phyloP scores from a whole-genome alignment of 768 basidiomycete genomes.

The Panaeolus cyanescens region DNA sequence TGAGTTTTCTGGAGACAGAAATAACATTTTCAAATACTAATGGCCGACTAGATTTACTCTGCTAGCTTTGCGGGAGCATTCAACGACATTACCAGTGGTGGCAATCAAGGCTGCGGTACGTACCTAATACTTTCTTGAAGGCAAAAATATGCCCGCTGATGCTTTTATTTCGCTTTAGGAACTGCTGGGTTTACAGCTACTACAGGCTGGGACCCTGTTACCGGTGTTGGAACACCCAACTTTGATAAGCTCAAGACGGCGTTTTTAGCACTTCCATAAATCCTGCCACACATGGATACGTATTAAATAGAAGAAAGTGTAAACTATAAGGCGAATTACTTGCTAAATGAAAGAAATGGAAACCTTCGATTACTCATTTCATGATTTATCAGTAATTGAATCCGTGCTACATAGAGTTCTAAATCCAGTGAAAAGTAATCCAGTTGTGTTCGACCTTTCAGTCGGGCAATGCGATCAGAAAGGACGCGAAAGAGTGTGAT shows the following conservation, averaged over 20 bases:
- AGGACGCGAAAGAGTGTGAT: too few species aligned
- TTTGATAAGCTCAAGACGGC: slow-evolving; percentile 29
- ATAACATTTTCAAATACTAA: neutral
- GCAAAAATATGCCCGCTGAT: neutral
- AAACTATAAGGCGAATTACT: neutral
- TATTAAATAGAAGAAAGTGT: neutral
- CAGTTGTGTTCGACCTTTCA: too few species aligned
- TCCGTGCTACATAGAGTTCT: too few species aligned
- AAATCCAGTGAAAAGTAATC: too few species aligned
- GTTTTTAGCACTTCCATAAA: neutral
- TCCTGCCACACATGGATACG: neutral
- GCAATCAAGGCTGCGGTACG: slow-evolving; percentile 47
- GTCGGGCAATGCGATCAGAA: too few species aligned
- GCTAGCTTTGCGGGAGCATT: slow-evolving; percentile 39
- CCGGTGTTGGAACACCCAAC: slow-evolving; percentile 52
- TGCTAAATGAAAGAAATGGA: neutral
- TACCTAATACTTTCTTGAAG: neutral
- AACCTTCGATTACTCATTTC: neutral
- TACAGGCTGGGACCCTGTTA: slow-evolving; percentile 44
- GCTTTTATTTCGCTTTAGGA: neutral
- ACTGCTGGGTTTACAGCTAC: slow-evolving; percentile 31
- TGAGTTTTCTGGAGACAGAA: slow-evolving; percentile 17
- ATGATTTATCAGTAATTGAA: too few species aligned
- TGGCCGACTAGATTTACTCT: slow-evolving; percentile 42
- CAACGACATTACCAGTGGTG: slow-evolving; percentile 49